Conservation (phyloP, 2,329 filamentous ascomycete genomes). For the Elsinoe arachidis region DNA sequence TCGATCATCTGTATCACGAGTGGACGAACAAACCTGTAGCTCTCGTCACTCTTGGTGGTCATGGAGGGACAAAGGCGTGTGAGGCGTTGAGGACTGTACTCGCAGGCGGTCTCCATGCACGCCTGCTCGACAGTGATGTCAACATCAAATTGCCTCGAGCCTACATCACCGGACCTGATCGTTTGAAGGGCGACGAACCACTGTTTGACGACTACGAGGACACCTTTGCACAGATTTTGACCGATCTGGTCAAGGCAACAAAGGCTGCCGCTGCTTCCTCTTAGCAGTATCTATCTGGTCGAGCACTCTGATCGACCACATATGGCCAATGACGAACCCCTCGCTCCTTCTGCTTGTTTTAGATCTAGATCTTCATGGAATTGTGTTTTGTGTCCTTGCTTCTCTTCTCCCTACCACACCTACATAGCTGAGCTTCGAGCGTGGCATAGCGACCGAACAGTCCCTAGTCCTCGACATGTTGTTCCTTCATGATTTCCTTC, state of each 20-base stretch:
- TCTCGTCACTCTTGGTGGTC: constrained; percentile 48
- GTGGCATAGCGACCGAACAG: too few relatives aligned
- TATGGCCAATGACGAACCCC: too few relatives aligned
- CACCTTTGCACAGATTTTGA: background rate
- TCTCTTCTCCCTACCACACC: too few relatives aligned
- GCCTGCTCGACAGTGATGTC: background rate
- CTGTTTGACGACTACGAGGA: background rate
- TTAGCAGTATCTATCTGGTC: too few relatives aligned
- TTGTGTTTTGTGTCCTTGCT: too few relatives aligned
- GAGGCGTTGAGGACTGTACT: constrained; percentile 5
- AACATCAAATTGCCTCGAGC: background rate
- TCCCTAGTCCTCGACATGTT: too few relatives aligned
- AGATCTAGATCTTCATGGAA: too few relatives aligned
- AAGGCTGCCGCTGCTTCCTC: too few relatives aligned
- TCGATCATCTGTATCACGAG: constrained; percentile 53
- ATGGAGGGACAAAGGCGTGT: constrained; percentile 28
- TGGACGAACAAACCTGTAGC: constrained; percentile 48
- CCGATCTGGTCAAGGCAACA: background rate
- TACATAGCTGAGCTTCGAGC: too few relatives aligned
- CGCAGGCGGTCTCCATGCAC: background rate
- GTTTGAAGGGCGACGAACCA: background rate
- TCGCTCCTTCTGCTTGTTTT: too few relatives aligned
- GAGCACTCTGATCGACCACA: too few relatives aligned
- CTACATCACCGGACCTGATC: background rate
- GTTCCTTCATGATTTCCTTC: too few relatives aligned